Conservation (phyloP, 495 filamentous ascomycete genomes). For the Tuber borchii region DNA sequence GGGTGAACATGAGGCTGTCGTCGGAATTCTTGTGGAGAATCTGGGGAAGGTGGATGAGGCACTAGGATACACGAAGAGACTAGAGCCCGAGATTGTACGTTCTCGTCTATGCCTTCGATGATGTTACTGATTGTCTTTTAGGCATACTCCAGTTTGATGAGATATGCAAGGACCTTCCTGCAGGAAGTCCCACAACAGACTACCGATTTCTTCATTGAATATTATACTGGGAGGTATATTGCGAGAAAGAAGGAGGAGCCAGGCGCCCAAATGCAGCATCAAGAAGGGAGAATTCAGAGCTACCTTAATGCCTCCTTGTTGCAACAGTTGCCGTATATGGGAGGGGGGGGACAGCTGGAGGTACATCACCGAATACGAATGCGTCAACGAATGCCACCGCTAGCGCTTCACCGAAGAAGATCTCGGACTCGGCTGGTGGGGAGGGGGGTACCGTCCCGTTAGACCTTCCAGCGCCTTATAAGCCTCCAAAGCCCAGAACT, state of each 20-base stretch:
- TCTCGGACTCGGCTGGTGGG: slow-evolving; percentile 39
- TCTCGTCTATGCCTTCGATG: background rate
- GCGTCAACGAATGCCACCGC: slow-evolving; percentile 21
- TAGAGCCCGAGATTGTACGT: slow-evolving; percentile 74
- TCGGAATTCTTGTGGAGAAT: slow-evolving; percentile 93
- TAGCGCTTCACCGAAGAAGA: slow-evolving; percentile 28
- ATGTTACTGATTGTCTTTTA: slow-evolving; percentile 43
- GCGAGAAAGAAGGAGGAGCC: slow-evolving; percentile 58
- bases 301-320: slow-evolving; percentile 38
- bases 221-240: slow-evolving; percentile 78
- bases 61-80: slow-evolving; percentile 78
- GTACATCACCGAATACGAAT: slow-evolving; percentile 46
- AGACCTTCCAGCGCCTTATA: slow-evolving; percentile 47
- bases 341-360: slow-evolving; percentile 45
- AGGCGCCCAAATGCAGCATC: slow-evolving; percentile 41
- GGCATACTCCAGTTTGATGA: slow-evolving; percentile 88
- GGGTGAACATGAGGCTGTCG: slow-evolving; percentile 84
- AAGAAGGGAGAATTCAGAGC: slow-evolving; percentile 36
- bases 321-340: slow-evolving; percentile 64
- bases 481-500: slow-evolving; percentile 70
- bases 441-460: slow-evolving; percentile 41
- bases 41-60: slow-evolving; percentile 82
- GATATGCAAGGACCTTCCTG: slow-evolving; percentile 83
- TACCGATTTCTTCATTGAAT: slow-evolving; percentile 81
- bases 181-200: slow-evolving; percentile 73